Percentiles rank a stretch among this genome's conserved stretches.
phyloP scores from a whole-genome alignment of 1,284 basidiomycete genomes.

The Apiotrichum akiyoshidainum region DNA sequence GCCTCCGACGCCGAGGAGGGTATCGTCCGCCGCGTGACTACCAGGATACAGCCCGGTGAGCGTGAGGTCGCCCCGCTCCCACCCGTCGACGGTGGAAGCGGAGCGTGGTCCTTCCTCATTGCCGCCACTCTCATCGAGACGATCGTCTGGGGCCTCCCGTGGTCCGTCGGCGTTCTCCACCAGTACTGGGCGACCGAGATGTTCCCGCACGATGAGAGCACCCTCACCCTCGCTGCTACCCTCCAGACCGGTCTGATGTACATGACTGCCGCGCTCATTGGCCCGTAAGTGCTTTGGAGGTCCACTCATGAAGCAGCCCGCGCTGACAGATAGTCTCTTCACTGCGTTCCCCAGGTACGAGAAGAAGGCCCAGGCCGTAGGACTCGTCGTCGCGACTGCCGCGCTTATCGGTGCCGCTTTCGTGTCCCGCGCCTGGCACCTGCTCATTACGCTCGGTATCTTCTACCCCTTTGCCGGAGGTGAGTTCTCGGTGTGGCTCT shows the following conservation, averaged over 20 bases:
- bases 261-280: constrained; percentile 35
- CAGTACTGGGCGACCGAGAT: constrained; percentile 43
- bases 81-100: constrained; percentile 42
- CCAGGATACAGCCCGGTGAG: background rate
- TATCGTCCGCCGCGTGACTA: background rate
- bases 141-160: constrained; percentile 47
- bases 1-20: background rate
- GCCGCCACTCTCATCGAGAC: constrained; percentile 25
- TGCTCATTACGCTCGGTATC: constrained; percentile 43
- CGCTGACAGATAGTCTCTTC: constrained; percentile 25
- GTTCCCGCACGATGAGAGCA: constrained; percentile 34
- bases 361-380: constrained; percentile 29
- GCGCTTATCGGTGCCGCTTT: constrained; percentile 41
- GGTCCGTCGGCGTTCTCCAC: constrained; percentile 46
- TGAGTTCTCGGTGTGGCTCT: constrained; percentile 10
- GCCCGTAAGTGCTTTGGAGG: constrained; percentile 32
- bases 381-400: constrained; percentile 27
- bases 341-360: constrained; percentile 33
- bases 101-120: constrained; percentile 46
- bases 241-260: constrained; percentile 47
- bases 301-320: background rate
- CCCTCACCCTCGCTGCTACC: constrained; percentile 46
- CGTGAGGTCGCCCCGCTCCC: constrained; percentile 27
- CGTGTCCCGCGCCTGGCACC: constrained; percentile 46
- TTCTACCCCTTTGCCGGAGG: constrained; percentile 45